Evolutionary conservation across 2,329 filamentous ascomycete species (phyloP).

Genomic region (Botrytis fragariae): DNA sequence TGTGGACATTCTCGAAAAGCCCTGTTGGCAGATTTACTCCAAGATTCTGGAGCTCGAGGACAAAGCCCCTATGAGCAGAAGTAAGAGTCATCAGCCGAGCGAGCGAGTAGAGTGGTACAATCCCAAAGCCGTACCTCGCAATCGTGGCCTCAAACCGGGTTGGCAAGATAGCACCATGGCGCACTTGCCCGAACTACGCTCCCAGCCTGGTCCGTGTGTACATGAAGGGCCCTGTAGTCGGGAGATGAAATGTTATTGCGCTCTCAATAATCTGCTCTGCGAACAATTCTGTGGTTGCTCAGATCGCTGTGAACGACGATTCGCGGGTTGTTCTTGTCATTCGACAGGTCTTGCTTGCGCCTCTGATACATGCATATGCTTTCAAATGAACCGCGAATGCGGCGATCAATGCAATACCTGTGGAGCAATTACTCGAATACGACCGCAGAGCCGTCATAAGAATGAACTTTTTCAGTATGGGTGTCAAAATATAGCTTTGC

Average conservation of each 20-base stretch:
- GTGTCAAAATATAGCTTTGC: constrained; percentile 71
- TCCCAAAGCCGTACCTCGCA: constrained; percentile 26
- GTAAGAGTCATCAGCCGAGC: background rate
- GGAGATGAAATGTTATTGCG: constrained; percentile 58
- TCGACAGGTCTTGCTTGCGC: constrained; percentile 57
- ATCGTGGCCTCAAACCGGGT: constrained; percentile 24
- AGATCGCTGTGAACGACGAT: constrained; percentile 60
- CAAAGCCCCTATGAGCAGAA: background rate
- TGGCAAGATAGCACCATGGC: constrained; percentile 32
- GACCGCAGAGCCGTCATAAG: constrained; percentile 64
- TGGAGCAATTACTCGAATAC: constrained; percentile 65
- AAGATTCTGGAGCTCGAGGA: constrained; percentile 24
- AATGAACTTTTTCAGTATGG: constrained; percentile 54
- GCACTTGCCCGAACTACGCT: constrained; percentile 37
- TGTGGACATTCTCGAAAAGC: constrained; percentile 26
- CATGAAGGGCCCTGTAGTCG: constrained; percentile 64
- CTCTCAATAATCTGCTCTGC: constrained; percentile 59
- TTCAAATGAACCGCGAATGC: constrained; percentile 72
- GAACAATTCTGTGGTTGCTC: constrained; percentile 70
- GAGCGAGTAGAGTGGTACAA: constrained; percentile 36
- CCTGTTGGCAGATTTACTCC: constrained; percentile 33
- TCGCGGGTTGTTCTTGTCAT: constrained; percentile 65
- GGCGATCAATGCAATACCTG: constrained; percentile 73
- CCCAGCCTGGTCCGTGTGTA: constrained; percentile 55
- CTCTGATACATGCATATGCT: constrained; percentile 66